Conservation (phyloP, 2,329 filamentous ascomycete species). For the Bimuria novae-zelandiae region DNA sequence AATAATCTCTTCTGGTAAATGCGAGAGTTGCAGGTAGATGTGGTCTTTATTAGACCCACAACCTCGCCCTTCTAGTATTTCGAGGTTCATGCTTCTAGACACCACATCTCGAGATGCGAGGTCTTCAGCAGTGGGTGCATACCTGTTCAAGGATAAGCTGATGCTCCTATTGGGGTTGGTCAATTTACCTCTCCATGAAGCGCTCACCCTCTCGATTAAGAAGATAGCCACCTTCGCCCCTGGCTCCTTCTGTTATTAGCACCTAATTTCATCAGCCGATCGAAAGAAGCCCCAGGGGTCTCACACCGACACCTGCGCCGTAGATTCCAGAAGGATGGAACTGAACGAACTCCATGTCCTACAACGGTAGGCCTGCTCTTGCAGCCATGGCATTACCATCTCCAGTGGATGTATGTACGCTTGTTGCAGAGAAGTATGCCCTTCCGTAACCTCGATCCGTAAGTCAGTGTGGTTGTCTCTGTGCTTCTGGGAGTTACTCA, state of each 20-base stretch:
- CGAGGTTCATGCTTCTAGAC: slow-evolving; percentile 54
- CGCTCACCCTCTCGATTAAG: slow-evolving; percentile 55
- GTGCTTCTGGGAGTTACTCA: slow-evolving; percentile 11
- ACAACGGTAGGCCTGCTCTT: slow-evolving; percentile 54
- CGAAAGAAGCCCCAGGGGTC: not conserved
- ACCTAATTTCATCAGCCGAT: slow-evolving; percentile 22
- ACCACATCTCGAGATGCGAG: slow-evolving; percentile 56
- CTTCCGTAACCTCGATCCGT: slow-evolving; percentile 49
- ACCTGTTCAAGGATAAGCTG: too few relatives aligned
- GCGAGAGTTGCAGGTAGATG: slow-evolving; percentile 54
- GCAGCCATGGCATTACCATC: slow-evolving; percentile 58
- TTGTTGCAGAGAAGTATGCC: slow-evolving; percentile 57
- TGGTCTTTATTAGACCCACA: slow-evolving; percentile 54
- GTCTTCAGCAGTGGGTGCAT: slow-evolving; percentile 57
- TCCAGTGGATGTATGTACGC: slow-evolving; percentile 55
- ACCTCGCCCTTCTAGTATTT: slow-evolving; percentile 54
- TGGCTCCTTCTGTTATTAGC: slow-evolving; percentile 56
- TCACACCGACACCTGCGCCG: slow-evolving; percentile 49
- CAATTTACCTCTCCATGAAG: slow-evolving; percentile 59
- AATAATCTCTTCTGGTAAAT: slow-evolving; percentile 54
- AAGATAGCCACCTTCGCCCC: slow-evolving; percentile 57
- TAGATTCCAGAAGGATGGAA: slow-evolving; percentile 58
- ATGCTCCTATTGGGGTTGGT: too few relatives aligned
- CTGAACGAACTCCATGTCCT: slow-evolving; percentile 58
- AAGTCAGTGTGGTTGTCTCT: not conserved